These are phyloP conservation scores for Phoma herbarum DNA, from an alignment of 2,329 filamentous ascomycete genomes.

Conservation along the genomic window DNA sequence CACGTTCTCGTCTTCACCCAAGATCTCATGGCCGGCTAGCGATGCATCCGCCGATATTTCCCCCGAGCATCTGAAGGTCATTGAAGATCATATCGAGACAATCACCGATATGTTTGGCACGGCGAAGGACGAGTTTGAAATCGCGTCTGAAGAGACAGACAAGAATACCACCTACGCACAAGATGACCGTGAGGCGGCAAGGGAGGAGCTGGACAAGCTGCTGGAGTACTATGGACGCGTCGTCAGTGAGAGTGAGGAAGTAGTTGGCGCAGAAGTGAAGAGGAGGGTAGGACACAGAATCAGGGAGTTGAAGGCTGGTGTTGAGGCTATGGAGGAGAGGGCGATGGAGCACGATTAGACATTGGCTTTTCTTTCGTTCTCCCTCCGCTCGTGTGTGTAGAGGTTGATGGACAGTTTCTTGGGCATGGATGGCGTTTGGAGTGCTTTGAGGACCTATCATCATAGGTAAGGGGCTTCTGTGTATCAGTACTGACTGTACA, in stretches of 20 bases:
- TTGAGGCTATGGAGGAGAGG: slow-evolving; percentile 61
- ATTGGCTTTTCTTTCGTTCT: background rate
- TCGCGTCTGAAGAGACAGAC: slow-evolving; percentile 61
- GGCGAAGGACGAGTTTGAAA: slow-evolving; percentile 58
- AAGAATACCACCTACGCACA: slow-evolving; percentile 65
- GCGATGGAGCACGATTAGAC: slow-evolving; percentile 58
- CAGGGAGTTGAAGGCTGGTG: slow-evolving; percentile 62
- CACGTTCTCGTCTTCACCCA: slow-evolving; percentile 37
- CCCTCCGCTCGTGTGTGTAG: background rate
- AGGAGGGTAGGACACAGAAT: slow-evolving; percentile 52
- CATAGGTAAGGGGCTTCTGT: background rate
- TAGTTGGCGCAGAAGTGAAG: slow-evolving; percentile 17
- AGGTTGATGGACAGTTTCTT: background rate
- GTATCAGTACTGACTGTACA: slow-evolving; percentile 14
- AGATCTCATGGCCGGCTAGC: slow-evolving; percentile 18
- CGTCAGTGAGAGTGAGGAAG: slow-evolving; percentile 15
- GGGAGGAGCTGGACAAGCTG: slow-evolving; percentile 61
- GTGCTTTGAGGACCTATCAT: background rate
- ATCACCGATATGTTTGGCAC: slow-evolving; percentile 52
- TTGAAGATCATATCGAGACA: slow-evolving; percentile 46
- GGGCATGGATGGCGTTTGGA: slow-evolving; percentile 10
- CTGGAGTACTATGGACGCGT: slow-evolving; percentile 56
- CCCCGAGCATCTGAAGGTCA: slow-evolving; percentile 32
- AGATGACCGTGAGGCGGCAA: slow-evolving; percentile 62
- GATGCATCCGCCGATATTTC: slow-evolving; percentile 22